Evolutionary conservation across 768 basidiomycete species (phyloP).

Genomic region (Pulveroboletus sp.): DNA sequence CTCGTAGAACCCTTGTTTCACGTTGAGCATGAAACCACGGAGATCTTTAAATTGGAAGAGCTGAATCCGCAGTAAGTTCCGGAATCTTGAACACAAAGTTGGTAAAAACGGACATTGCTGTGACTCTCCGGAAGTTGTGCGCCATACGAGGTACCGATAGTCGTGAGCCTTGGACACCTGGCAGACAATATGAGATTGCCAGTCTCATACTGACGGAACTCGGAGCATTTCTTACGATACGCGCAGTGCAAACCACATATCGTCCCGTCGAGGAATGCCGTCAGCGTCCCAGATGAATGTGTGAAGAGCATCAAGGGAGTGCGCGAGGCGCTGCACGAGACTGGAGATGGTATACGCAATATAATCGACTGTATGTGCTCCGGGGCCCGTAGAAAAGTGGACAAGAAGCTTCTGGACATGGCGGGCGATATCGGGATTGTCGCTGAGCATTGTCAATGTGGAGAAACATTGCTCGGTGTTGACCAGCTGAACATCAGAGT

Average conservation of each 20-base stretch:
- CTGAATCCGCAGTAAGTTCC: slow-evolving; percentile 31
- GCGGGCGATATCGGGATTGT: slow-evolving; percentile 52
- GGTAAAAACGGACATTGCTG: slow-evolving; percentile 53
- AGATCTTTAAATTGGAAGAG: slow-evolving; percentile 66
- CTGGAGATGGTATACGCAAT: slow-evolving; percentile 39
- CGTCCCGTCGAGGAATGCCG: slow-evolving; percentile 57
- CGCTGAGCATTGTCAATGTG: slow-evolving; percentile 62
- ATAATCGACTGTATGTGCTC: slow-evolving; percentile 7
- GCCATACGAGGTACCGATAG: slow-evolving; percentile 60
- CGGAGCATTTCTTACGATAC: slow-evolving; percentile 55
- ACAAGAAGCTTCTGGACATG: slow-evolving; percentile 61
- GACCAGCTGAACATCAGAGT: slow-evolving; percentile 51
- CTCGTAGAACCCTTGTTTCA: slow-evolving; percentile 60
- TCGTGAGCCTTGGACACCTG: slow-evolving; percentile 64
- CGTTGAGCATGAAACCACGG: slow-evolving; percentile 53
- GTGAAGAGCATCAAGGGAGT: slow-evolving; percentile 56
- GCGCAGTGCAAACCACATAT: slow-evolving; percentile 75
- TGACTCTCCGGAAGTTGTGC: slow-evolving; percentile 49
- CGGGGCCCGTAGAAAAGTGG: slow-evolving; percentile 32
- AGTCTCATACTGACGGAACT: neutral
- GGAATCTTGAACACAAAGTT: neutral
- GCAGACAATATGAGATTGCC: neutral
- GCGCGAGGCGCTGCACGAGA: slow-evolving; percentile 48
- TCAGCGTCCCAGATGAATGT: slow-evolving; percentile 72
- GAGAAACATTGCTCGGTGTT: slow-evolving; percentile 53